Conservation (phyloP, 352 stramenopile species). For the Pythium sukuiense region DNA sequence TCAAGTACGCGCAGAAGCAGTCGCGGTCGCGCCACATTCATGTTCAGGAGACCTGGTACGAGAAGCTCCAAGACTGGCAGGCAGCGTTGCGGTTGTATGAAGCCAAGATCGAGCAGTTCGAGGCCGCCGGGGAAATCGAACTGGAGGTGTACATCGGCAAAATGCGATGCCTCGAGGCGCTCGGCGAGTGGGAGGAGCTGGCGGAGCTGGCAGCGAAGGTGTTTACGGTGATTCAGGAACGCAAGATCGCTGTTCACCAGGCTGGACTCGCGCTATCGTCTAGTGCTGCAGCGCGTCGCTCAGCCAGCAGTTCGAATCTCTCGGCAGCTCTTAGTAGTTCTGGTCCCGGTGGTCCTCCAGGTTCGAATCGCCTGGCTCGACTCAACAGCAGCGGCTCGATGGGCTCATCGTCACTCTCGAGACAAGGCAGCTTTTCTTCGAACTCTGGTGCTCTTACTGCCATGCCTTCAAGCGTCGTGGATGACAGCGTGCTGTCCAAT, state of each 20-base stretch:
- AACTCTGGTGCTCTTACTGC: conserved; percentile 3
- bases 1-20: conserved; percentile 94
- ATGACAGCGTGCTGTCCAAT: conserved; percentile 28
- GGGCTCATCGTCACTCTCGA: conserved; percentile 21
- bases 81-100: conserved; percentile 97
- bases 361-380: neutral
- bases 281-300: conserved; percentile 8
- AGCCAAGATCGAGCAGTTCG: conserved; percentile 72
- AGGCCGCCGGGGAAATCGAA: conserved; percentile 46
- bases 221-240: conserved; percentile 20
- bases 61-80: conserved; percentile 97
- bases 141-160: conserved; percentile 95
- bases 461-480: neutral
- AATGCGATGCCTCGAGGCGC: conserved; percentile 97
- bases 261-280: neutral
- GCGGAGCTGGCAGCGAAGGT: conserved; percentile 44
- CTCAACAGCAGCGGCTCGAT: conserved; percentile 11
- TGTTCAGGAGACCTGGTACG: conserved; percentile 96
- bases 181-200: conserved; percentile 91
- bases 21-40: conserved; percentile 72
- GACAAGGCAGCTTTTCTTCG: conserved; percentile 27
- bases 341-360: too few species aligned
- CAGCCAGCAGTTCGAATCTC: conserved; percentile 8
- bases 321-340: neutral
- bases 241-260: conserved; percentile 6